These are phyloP conservation scores for Glycine latifolia DNA, from an alignment of 306 rosid species.

Conservation along the genomic window DNA sequence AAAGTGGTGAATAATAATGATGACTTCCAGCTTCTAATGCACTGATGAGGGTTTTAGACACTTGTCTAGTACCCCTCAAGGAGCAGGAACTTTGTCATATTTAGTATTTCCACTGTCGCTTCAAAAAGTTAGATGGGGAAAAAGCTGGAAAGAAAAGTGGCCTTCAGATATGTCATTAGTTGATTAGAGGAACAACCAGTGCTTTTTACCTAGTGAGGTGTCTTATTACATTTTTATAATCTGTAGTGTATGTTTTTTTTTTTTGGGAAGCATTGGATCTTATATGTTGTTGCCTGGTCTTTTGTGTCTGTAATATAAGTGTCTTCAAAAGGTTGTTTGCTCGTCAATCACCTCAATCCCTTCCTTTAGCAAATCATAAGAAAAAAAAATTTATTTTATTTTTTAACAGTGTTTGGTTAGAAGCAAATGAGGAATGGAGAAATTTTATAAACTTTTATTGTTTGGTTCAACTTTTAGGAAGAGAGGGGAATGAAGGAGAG, in stretches of 20 bases:
- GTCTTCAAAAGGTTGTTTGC: neutral
- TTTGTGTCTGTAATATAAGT: slow-evolving; percentile 24
- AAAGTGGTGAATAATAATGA: slow-evolving; percentile 65
- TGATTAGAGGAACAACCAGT: slow-evolving; percentile 27
- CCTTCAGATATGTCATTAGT: neutral
- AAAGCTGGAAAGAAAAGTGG: neutral
- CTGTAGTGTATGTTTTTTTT: neutral
- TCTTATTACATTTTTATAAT: slow-evolving; percentile 4
- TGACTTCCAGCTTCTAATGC: slow-evolving; percentile 79
- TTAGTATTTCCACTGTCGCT: neutral
- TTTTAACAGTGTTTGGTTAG: no score
- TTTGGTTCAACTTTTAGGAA: no score
- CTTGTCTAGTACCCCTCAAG: no score
- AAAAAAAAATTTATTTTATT: neutral
- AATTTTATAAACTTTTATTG: no score
- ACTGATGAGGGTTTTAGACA: slow-evolving; percentile 43
- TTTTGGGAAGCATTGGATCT: neutral
- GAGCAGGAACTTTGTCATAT: no score
- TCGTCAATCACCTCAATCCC: no score
- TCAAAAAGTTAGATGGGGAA: neutral
- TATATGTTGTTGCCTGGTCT: neutral
- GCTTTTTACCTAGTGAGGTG: neutral
- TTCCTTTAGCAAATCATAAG: no score
- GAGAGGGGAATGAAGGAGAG: no score
- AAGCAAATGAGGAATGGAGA: no score